Percentiles rank a stretch among this genome's conserved stretches.
phyloP scores from a whole-genome alignment of 2,329 filamentous ascomycete species.

The Cordyceps cicadae region DNA sequence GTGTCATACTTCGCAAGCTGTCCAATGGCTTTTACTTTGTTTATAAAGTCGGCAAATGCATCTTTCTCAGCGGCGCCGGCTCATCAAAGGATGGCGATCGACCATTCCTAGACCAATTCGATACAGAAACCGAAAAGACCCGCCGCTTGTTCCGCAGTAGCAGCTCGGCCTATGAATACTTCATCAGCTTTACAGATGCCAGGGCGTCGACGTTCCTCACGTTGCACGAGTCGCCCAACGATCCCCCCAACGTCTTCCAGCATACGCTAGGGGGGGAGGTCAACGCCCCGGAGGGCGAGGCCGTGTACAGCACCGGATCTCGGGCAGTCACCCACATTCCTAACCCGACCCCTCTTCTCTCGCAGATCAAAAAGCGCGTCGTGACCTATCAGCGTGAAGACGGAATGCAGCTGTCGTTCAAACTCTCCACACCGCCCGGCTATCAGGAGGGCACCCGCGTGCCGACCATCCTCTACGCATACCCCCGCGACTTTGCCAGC shows the following conservation, averaged over 20 bases:
- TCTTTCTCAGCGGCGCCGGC: background rate
- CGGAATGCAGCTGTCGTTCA: constrained; percentile 3
- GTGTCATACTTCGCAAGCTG: background rate
- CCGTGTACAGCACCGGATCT: background rate
- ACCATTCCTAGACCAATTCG: constrained; percentile 4
- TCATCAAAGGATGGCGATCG: constrained; percentile 4
- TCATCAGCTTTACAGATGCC: background rate
- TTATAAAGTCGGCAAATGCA: background rate
- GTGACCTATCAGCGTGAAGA: constrained; percentile 6
- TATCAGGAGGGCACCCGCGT: constrained; percentile 5
- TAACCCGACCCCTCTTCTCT: constrained; percentile 39
- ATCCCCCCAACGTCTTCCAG: constrained; percentile 2
- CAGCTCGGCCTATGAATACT: background rate
- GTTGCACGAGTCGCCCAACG: background rate
- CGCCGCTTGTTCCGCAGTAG: constrained; percentile 7
- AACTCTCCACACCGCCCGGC: constrained; percentile 4
- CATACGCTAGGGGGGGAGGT: background rate
- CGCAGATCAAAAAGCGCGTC: constrained; percentile 38
- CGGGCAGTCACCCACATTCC: background rate
- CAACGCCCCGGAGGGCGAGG: background rate
- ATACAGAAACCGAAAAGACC: background rate
- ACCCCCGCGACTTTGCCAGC: constrained; percentile 5
- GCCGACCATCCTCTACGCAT: constrained; percentile 7
- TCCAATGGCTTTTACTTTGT: background rate
- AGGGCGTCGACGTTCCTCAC: background rate